Percentiles rank a stretch among this genome's conserved stretches.
These are phyloP conservation scores for Rhododendron vialii DNA, from an alignment of 148 eudicot species.

Conservation along the genomic window DNA sequence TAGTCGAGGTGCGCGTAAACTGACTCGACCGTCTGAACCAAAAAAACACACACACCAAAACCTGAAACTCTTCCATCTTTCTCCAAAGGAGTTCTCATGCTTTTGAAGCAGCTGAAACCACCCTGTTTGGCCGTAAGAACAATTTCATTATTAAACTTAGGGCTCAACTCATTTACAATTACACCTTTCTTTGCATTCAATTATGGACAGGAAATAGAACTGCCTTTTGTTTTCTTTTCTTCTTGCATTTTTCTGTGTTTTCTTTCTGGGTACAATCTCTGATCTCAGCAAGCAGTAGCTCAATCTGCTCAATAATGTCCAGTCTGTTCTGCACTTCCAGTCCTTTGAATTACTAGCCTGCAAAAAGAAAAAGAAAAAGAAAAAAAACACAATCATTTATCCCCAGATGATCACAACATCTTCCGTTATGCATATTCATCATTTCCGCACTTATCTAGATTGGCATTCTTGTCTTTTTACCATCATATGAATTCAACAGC, in stretches of 20 bases:
- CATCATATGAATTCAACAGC: not conserved
- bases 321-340: not conserved
- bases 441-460: not conserved
- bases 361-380: not conserved
- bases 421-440: not conserved
- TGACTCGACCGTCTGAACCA: too few relatives aligned
- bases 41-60: too few relatives aligned
- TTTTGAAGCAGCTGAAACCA: not conserved
- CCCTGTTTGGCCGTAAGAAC: not conserved
- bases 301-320: not conserved
- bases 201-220: not conserved
- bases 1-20: too few relatives aligned
- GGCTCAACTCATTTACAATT: not conserved
- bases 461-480: not conserved
- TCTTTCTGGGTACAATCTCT: not conserved
- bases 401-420: not conserved
- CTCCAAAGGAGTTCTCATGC: not conserved
- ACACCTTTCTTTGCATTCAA: not conserved
- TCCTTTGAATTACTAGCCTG: conserved; percentile 8
- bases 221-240: not conserved
- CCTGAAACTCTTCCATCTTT: too few relatives aligned
- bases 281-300: not conserved
- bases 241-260: not conserved
- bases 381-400: not conserved
- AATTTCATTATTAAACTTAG: not conserved